Base-by-base conservation (phyloP, 2,329 filamentous ascomycete genomes). In the Talaromyces sp. region DNA sequence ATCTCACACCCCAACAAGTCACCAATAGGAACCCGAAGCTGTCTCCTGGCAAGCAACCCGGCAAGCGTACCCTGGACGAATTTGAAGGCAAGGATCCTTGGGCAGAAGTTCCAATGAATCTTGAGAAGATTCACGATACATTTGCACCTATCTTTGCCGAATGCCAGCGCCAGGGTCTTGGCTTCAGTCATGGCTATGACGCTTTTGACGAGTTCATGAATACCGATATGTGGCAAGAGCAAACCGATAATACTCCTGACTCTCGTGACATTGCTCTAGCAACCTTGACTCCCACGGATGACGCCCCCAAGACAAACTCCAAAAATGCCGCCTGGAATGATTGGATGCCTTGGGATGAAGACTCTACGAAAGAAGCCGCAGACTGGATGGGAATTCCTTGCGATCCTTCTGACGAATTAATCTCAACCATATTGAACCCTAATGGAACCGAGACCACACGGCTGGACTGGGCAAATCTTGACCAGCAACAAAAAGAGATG, bases 381-480 rank as follows among this genome's bases (percentile, higher is more conserved):
- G 57, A 52, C 2, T 57, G 57, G 49, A 57, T 63, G 48, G 35
- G 49, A 4, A 49, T 62, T 13, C 55, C 55, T 3, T 20, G 47
- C 29, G 51, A 54, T 24, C 32, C 43, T 36, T 36, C 30, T 19
- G 32, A 33, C 8, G 30, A 20, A 20, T 24, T 24, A 13, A 17
- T 54, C 17, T 17, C 14, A 22, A 16, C n/a, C 14, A 24, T 16
- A 7, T 36, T 36, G 30, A 14, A 29, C 17, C 17, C 32, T 6
- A 37, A 35, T 4, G 46, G 37, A 16, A 6, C 36, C 2, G 22
- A 51, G 16, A n/a, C 32, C 27, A 22, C 59, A 22, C 36, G 68
- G 30, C 62, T 76, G 29, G 70, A 77, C 48, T 77, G 74, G 72
- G 72, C 76, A n/a, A 61, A 61, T 11, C 53, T 72, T 33, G 67